phyloP scores from a whole-genome alignment of 2,329 filamentous ascomycete genomes.

The Byssochlamys sp. region DNA sequence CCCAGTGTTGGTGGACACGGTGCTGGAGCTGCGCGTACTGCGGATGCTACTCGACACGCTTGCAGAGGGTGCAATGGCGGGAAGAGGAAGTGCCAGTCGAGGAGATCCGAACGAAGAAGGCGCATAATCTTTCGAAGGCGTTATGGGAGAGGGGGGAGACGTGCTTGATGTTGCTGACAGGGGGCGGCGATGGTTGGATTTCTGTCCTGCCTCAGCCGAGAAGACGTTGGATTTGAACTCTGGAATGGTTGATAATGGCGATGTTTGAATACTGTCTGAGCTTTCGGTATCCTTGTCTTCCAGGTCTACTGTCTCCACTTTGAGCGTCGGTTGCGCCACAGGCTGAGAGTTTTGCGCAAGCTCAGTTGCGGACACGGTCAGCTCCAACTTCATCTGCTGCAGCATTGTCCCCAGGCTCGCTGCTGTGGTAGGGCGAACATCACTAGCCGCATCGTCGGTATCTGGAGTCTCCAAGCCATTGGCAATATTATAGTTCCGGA shows the following conservation, averaged over 20 bases:
- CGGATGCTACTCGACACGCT: conserved; percentile 25
- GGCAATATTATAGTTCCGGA: conserved; percentile 36
- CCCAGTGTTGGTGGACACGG: conserved; percentile 24
- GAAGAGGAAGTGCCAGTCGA: conserved; percentile 23
- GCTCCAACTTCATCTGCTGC: conserved; percentile 27
- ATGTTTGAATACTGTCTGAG: background rate
- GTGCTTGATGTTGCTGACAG: conserved; percentile 15
- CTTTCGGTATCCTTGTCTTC: conserved; percentile 1
- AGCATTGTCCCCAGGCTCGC: conserved; percentile 30
- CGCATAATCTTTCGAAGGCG: conserved; percentile 15
- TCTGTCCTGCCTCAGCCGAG: conserved; percentile 1
- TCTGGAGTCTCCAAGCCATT: conserved; percentile 22
- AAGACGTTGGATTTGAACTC: conserved; percentile 5
- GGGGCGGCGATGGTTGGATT: conserved; percentile 12
- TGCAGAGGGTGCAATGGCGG: conserved; percentile 17
- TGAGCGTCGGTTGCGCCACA: conserved; percentile 2
- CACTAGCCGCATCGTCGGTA: conserved; percentile 24
- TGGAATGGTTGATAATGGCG: conserved; percentile 6
- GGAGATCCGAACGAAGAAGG: conserved; percentile 13
- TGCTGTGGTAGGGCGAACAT: conserved; percentile 30
- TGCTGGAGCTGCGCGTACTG: conserved; percentile 29
- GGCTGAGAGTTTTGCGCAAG: conserved; percentile 12
- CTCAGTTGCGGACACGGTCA: conserved; percentile 22
- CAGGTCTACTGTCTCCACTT: background rate
- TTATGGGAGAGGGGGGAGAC: conserved; percentile 8